Conservation (phyloP, 345 rosid genomes). For the Hypericum perforatum region DNA sequence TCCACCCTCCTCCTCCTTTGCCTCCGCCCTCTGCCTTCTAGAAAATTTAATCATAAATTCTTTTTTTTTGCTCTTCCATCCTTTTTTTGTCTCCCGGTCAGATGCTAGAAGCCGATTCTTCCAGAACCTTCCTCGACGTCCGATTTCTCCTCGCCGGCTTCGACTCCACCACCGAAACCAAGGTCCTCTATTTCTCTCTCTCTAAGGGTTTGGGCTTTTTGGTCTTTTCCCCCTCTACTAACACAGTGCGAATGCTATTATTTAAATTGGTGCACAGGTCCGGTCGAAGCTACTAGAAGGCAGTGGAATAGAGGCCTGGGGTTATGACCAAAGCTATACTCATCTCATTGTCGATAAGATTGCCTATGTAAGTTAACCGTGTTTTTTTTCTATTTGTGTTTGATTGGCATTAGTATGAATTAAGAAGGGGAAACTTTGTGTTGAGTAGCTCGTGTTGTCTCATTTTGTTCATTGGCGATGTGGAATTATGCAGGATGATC, state of each 20-base stretch:
- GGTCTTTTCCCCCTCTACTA: neutral
- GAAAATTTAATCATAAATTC: no score
- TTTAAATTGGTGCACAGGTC: constrained; percentile 24
- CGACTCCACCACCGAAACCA: constrained; percentile 27
- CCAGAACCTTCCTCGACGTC: constrained; percentile 48
- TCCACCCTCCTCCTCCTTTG: no score
- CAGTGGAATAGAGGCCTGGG: constrained; percentile 61
- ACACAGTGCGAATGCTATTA: neutral
- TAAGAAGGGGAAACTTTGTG: neutral
- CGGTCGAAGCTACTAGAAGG: constrained; percentile 59
- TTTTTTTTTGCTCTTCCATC: no score
- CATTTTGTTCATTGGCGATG: neutral
- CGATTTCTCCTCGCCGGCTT: constrained; percentile 64
- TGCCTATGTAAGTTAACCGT: constrained; percentile 38
- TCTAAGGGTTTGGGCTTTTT: neutral
- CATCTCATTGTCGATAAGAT: constrained; percentile 66
- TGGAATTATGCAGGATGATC: constrained; percentile 55
- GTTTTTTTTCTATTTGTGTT: neutral
- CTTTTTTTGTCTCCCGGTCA: neutral
- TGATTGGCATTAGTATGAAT: neutral
- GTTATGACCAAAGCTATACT: constrained; percentile 34
- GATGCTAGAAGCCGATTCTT: constrained; percentile 28
- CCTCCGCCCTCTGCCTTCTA: no score
- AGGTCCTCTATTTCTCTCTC: constrained; percentile 19
- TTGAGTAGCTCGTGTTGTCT: neutral